phyloP scores from a whole-genome alignment of 768 basidiomycete genomes.

The Bullera alba region DNA sequence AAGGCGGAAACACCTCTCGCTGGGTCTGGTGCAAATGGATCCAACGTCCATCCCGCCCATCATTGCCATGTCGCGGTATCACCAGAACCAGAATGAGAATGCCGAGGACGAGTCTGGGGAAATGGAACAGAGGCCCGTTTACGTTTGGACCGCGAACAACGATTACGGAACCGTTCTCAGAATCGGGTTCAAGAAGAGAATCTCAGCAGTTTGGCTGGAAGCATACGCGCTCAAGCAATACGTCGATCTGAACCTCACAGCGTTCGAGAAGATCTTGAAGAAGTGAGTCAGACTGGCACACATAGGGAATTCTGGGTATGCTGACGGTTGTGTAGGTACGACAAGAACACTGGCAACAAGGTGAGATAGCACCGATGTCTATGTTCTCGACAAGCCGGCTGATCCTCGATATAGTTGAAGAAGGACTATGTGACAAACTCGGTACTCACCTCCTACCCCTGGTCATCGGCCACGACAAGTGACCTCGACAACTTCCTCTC shows the following conservation, averaged over 20 bases:
- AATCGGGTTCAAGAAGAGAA: conserved; percentile 78
- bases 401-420: conserved; percentile 57
- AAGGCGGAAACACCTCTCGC: conserved; percentile 14
- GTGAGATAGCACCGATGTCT: conserved; percentile 12
- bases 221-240: conserved; percentile 73
- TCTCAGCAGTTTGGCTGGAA: conserved; percentile 72
- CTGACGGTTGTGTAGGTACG: conserved; percentile 58
- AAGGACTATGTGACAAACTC: conserved; percentile 64
- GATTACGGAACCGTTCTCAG: conserved; percentile 77
- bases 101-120: conserved; percentile 40
- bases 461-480: conserved; percentile 59
- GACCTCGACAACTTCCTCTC: conserved; percentile 56
- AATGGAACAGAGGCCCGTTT: conserved; percentile 45
- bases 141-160: conserved; percentile 65
- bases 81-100: conserved; percentile 37
- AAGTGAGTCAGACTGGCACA: conserved; percentile 60
- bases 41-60: conserved; percentile 18
- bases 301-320: not conserved
- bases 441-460: conserved; percentile 65
- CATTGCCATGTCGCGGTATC: conserved; percentile 9
- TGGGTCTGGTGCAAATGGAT: conserved; percentile 41
- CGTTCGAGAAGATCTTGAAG: conserved; percentile 90
- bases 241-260: conserved; percentile 83
- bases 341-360: conserved; percentile 69
- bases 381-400: not conserved